A percentile compares a stretch with the other conserved stretches of the same genome.
These are phyloP conservation scores for Plasmodium gallinaceum DNA, from an alignment of 169 alveolate genomes.

Conservation along the genomic window DNA sequence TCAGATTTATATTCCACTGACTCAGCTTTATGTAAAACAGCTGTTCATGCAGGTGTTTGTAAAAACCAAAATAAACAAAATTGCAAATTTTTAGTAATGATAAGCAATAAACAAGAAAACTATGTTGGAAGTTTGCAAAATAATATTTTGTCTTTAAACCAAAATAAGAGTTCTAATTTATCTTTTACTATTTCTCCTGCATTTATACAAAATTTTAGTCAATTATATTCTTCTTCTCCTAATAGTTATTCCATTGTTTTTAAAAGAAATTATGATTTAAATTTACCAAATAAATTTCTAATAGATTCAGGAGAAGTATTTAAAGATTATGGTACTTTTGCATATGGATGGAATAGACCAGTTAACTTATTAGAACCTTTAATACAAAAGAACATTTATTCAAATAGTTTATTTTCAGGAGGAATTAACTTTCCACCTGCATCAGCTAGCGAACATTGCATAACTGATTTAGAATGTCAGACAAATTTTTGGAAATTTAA, in stretches of 20 bases:
- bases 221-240: conserved; percentile 7
- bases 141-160: conserved; percentile 33
- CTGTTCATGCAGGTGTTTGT: conserved; percentile 71
- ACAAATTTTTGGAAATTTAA: conserved; percentile 58
- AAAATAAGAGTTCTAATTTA: conserved; percentile 6
- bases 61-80: neutral
- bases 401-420: conserved; percentile 43
- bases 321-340: conserved; percentile 24
- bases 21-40: conserved; percentile 40
- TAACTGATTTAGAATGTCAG: conserved; percentile 38
- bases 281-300: conserved; percentile 34
- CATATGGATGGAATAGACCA: conserved; percentile 60
- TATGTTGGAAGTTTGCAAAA: conserved; percentile 56
- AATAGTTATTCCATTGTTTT: conserved; percentile 68
- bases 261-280: conserved; percentile 23
- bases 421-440: conserved; percentile 74
- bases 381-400: neutral
- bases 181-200: conserved; percentile 30
- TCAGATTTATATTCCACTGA: conserved; percentile 56
- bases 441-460: conserved; percentile 68
- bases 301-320: conserved; percentile 52
- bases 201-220: neutral
- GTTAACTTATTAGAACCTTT: neutral
- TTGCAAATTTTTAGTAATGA: conserved; percentile 35
- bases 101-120: conserved; percentile 1